A percentile compares a stretch with the other conserved stretches of the same genome.
phyloP scores from a whole-genome alignment of 495 filamentous ascomycete species.

The Lasiosphaeria ovina region DNA sequence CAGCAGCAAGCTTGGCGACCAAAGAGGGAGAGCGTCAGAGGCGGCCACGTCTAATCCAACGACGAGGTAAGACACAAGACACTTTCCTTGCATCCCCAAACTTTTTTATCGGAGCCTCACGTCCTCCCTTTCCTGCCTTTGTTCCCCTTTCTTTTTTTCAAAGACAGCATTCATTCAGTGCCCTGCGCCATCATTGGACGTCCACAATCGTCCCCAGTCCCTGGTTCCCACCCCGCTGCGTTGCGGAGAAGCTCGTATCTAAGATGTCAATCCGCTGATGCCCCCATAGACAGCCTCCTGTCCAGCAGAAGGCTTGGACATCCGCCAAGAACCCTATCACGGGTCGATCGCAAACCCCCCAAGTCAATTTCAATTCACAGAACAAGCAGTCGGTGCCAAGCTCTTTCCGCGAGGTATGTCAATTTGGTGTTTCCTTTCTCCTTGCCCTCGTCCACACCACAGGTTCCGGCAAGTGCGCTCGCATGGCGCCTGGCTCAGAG shows the following conservation, averaged over 20 bases:
- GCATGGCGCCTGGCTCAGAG: too few relatives aligned
- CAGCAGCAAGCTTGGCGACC: conserved; percentile 38
- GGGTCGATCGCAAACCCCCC: conserved; percentile 31
- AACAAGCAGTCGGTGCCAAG: conserved; percentile 29
- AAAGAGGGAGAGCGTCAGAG: conserved; percentile 25
- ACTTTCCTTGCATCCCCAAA: conserved; percentile 20
- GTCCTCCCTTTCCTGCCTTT: conserved; percentile 1
- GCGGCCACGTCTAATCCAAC: conserved; percentile 24
- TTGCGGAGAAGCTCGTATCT: conserved; percentile 1
- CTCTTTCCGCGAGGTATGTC: conserved; percentile 37
- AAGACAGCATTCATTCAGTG: conserved; percentile 7
- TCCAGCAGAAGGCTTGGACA: conserved; percentile 40
- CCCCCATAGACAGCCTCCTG: conserved; percentile 39
- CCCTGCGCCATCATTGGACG: conserved; percentile 4
- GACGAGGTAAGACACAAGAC: conserved; percentile 37
- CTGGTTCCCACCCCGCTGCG: too few relatives aligned
- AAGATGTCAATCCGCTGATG: conserved; percentile 26
- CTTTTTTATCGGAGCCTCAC: conserved; percentile 20
- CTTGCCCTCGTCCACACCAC: neutral
- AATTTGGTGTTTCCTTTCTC: conserved; percentile 1
- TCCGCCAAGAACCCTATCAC: conserved; percentile 39
- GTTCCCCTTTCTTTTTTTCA: conserved; percentile 6
- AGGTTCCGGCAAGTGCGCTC: too few relatives aligned
- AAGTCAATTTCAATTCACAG: conserved; percentile 26
- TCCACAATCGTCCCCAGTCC: too few relatives aligned